These are phyloP conservation scores for Pythium plurisporium DNA, from an alignment of 352 stramenopile genomes.

Conservation along the genomic window DNA sequence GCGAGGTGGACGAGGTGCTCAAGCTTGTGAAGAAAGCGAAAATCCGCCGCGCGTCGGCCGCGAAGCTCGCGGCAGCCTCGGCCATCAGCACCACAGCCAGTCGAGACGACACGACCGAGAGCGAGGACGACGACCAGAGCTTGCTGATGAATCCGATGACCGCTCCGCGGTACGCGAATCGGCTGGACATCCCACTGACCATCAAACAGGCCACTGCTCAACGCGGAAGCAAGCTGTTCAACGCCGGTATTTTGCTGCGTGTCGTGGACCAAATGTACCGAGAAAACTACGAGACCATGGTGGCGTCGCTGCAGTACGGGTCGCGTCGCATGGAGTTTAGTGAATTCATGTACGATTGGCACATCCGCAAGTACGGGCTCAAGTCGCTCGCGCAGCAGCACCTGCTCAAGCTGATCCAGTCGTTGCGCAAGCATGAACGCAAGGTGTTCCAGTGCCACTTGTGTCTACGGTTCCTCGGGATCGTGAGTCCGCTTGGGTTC, in stretches of 20 bases:
- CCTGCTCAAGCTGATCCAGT: conserved; percentile 73
- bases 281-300: conserved; percentile 64
- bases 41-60: conserved; percentile 31
- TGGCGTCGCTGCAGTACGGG: conserved; percentile 59
- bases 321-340: conserved; percentile 72
- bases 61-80: conserved; percentile 2
- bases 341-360: conserved; percentile 83
- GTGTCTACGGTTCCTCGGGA: conserved; percentile 66
- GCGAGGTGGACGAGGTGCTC: conserved; percentile 26
- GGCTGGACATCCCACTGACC: conserved; percentile 36
- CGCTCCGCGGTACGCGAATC: conserved; percentile 17
- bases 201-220: conserved; percentile 40
- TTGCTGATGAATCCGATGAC: conserved; percentile 11
- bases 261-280: conserved; percentile 72
- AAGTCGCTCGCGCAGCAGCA: conserved; percentile 72
- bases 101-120: conserved; percentile 16
- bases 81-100: not conserved
- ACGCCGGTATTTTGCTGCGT: conserved; percentile 49
- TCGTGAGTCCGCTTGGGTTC: conserved; percentile 58
- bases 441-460: conserved; percentile 63
- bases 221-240: conserved; percentile 58
- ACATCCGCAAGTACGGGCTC: conserved; percentile 76
- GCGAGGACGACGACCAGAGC: conserved; percentile 20
- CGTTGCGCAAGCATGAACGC: conserved; percentile 65
- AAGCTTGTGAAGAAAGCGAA: conserved; percentile 43